A percentile compares a stretch with the other conserved stretches of the same genome.
These are phyloP conservation scores for Cicer yamashitae DNA, from an alignment of 306 rosid species.

Conservation along the genomic window DNA sequence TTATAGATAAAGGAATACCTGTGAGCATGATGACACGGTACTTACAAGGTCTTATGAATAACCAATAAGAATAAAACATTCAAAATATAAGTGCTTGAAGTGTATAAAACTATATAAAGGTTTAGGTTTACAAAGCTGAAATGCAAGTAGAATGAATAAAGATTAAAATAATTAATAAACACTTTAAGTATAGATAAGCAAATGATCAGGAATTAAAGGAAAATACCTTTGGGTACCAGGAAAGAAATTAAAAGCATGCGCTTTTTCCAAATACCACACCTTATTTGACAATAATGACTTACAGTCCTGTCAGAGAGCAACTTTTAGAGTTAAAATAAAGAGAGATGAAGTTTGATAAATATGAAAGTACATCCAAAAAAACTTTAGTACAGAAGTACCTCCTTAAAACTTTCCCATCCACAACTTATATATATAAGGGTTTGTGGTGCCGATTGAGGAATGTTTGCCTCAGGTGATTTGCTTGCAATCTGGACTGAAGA, in stretches of 20 bases:
- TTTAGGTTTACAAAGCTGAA: slow-evolving; percentile 31
- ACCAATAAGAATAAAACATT: background rate
- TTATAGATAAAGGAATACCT: slow-evolving; percentile 9
- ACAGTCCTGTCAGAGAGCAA: slow-evolving; percentile 70
- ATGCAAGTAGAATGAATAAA: slow-evolving; percentile 16
- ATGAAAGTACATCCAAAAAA: slow-evolving; percentile 27
- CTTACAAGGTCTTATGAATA: slow-evolving; percentile 24
- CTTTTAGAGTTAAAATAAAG: slow-evolving; percentile 26
- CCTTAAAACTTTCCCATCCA: slow-evolving; percentile 99
- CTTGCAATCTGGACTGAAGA: slow-evolving; percentile 72
- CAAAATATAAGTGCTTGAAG: background rate
- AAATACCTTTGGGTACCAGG: slow-evolving; percentile 87
- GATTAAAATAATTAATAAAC: slow-evolving; percentile 12
- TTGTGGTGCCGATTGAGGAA: slow-evolving; percentile 63
- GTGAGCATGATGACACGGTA: background rate
- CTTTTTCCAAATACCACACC: slow-evolving; percentile 82
- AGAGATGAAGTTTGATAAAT: slow-evolving; percentile 37
- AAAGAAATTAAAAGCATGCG: slow-evolving; percentile 84
- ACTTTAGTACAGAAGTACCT: slow-evolving; percentile 59
- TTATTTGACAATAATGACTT: slow-evolving; percentile 72
- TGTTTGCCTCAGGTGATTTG: slow-evolving; percentile 53
- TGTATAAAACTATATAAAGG: slow-evolving; percentile 32
- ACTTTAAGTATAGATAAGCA: background rate
- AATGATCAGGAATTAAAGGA: background rate
- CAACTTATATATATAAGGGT: slow-evolving; percentile 96